Evolutionary conservation across 129 eudicot genomes (phyloP).

Genomic region (Artemisia tridentata): DNA sequence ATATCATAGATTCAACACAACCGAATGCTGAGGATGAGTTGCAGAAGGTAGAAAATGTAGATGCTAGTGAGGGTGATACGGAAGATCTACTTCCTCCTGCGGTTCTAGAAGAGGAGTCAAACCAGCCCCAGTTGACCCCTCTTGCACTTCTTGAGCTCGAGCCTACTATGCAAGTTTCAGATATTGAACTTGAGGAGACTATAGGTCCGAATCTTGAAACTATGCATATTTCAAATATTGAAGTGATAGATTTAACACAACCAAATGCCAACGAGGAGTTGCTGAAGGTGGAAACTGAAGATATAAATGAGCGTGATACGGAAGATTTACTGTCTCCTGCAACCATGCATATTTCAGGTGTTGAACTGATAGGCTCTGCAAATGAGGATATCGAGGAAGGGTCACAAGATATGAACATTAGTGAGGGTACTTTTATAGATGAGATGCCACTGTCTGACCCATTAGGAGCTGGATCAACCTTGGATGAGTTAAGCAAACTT

Average conservation of each 20-base stretch:
- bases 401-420: constrained; percentile 13
- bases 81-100: constrained; percentile 6
- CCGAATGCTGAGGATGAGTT: not conserved
- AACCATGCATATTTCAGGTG: constrained; percentile 11
- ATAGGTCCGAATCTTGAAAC: not conserved
- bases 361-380: not conserved
- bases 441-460: constrained; percentile 7
- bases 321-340: constrained; percentile 11
- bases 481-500: too few species aligned
- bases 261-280: constrained; percentile 12
- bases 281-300: constrained; percentile 5
- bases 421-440: constrained; percentile 19
- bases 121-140: constrained; percentile 13
- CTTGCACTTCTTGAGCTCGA: constrained; percentile 21
- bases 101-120: constrained; percentile 25
- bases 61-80: constrained; percentile 4
- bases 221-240: constrained; percentile 20
- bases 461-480: constrained; percentile 22
- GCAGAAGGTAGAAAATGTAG: constrained; percentile 9
- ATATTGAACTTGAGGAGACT: constrained; percentile 24
- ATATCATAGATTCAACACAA: not conserved
- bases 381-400: constrained; percentile 24
- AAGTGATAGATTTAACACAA: constrained; percentile 22
- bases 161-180: constrained; percentile 16
- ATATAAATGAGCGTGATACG: constrained; percentile 5